Evolutionary conservation across 257 asterid species (phyloP), one percentile per base, ranked within the genome.

Genomic region (Orobanche coerulescens): DNA sequence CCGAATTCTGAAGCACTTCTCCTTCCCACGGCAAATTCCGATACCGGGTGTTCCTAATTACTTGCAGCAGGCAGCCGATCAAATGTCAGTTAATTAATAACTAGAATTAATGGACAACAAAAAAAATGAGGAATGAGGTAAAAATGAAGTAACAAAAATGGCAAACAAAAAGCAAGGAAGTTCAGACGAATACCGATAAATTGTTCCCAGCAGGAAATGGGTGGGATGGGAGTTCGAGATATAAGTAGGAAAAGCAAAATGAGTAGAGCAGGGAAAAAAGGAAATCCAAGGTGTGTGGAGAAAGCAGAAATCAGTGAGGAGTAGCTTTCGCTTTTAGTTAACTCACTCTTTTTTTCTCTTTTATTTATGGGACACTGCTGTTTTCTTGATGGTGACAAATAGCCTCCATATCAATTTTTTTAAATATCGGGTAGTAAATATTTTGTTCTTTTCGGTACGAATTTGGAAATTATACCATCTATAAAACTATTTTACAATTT

Each of bases 301-400:
- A 61, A 52, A 70, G 58, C 12, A 47, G 61, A 49, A 58, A 49
- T 71, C 75, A 70, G 76, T 71, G 69, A 69, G 61, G 72, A 56
- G 73, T 74, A 56, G 73, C 79, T 73, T 73, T 75, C 44, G 70
- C 81, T n/a, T 61, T 64, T 69, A 54, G 14, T 24, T 51, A 28
- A 42, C 48, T 11, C 47, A 7, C 40, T 52, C 61, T 31, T 49
- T 42, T 33, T 22, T 54, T 72, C 31, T 69, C n/a, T 46, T 30
- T 10, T 8, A 1, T 36, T 9, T 36, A 36, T 36, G 25, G 55
- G 40, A 28, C 53, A 55, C 64, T 11, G 31, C 36, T 44, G 73
- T 71, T 65, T 56, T 37, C 62, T 50, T 36, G 60, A 42, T 49
- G 49, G 42, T 43, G 39, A 30, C 36, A 30, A 30, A 30, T 30